Conservation (phyloP, 192 early-diverging fungal genomes). For the Umbelopsis sp. region DNA sequence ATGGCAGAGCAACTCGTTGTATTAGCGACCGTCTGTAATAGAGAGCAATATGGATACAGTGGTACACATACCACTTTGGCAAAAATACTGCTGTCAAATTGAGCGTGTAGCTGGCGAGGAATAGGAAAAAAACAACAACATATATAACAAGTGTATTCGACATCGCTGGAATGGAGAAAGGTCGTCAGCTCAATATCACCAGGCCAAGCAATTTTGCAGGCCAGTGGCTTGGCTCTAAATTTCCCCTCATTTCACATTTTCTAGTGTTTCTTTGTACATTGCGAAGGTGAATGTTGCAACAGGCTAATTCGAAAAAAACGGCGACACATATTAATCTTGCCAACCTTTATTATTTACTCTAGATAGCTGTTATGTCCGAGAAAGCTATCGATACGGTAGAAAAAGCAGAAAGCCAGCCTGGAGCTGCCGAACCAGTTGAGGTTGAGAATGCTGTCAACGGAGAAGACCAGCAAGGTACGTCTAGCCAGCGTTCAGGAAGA, state of each 20-base stretch:
- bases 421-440: background rate
- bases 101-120: conserved; percentile 27
- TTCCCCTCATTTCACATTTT: no score
- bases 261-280: no score
- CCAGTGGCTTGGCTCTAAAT: conserved; percentile 5
- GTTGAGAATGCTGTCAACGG: background rate
- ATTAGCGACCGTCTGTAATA: background rate
- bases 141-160: conserved; percentile 32
- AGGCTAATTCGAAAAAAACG: background rate
- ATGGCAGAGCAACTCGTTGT: background rate
- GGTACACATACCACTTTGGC: conserved; percentile 35
- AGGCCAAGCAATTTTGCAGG: background rate
- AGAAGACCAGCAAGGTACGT: conserved; percentile 12
- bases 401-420: conserved; percentile 4
- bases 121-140: conserved; percentile 34
- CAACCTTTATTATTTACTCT: background rate
- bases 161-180: background rate
- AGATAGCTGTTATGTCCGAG: conserved; percentile 12
- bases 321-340: background rate
- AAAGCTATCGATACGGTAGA: conserved; percentile 1
- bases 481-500: no score
- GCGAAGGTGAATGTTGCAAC: no score
- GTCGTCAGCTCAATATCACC: background rate
- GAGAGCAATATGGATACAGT: background rate
- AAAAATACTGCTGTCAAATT: conserved; percentile 29